These are phyloP conservation scores for Penicillium waksmanii DNA, from an alignment of 495 filamentous ascomycete species.

Conservation along the genomic window DNA sequence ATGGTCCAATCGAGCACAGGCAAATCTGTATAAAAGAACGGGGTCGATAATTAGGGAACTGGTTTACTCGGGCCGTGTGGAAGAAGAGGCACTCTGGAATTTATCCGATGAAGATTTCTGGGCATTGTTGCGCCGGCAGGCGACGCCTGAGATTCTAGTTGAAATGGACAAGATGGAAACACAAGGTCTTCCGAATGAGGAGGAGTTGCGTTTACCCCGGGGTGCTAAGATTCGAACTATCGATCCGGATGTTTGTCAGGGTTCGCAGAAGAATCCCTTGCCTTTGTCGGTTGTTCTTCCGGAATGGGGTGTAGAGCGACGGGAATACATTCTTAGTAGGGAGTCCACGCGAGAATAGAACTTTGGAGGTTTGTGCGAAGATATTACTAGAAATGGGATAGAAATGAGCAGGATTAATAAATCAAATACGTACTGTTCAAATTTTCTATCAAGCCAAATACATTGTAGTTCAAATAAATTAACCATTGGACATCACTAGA, in stretches of 20 bases:
- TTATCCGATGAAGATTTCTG: slow-evolving; percentile 45
- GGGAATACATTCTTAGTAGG: slow-evolving; percentile 35
- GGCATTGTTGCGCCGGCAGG: slow-evolving; percentile 31
- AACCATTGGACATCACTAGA: too few relatives aligned
- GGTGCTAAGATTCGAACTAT: slow-evolving; percentile 42
- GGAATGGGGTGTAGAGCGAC: slow-evolving; percentile 36
- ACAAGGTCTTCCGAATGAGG: slow-evolving; percentile 34
- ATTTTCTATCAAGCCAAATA: too few relatives aligned
- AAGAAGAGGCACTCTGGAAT: slow-evolving; percentile 38
- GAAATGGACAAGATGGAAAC: slow-evolving; percentile 37
- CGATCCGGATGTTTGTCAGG: slow-evolving; percentile 40
- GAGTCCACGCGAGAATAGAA: slow-evolving; percentile 13
- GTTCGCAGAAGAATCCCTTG: slow-evolving; percentile 13
- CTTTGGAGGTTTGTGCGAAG: background rate
- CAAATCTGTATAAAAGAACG: slow-evolving; percentile 36
- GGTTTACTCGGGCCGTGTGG: slow-evolving; percentile 23
- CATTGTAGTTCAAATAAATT: too few relatives aligned
- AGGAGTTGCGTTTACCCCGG: slow-evolving; percentile 29
- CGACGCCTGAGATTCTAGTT: slow-evolving; percentile 26
- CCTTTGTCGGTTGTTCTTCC: slow-evolving; percentile 37
- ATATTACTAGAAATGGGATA: too few relatives aligned
- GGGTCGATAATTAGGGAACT: slow-evolving; percentile 39
- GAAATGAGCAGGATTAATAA: too few relatives aligned
- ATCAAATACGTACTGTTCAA: background rate
- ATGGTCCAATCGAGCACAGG: slow-evolving; percentile 40